Evolutionary conservation across 768 basidiomycete genomes (phyloP), one percentile per base, ranked within the genome.

Genomic region (Phaffia australis): DNA sequence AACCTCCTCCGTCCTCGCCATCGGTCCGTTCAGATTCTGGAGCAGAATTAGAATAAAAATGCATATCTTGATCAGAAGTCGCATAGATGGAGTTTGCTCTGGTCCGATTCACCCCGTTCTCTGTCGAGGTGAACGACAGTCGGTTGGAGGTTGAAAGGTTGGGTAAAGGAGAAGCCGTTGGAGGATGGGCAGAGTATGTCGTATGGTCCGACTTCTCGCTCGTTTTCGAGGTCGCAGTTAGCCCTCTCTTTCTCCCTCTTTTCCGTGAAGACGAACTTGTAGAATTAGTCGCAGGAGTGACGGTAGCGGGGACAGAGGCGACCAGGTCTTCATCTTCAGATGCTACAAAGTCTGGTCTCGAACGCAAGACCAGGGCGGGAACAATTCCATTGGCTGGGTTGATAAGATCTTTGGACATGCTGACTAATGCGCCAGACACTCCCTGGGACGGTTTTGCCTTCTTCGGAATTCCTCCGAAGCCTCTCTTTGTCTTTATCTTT

Each of bases 361-460:
- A 42, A 42, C 35, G 35, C 6, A 42, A 42, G 18, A 32, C 49
- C 16, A 11, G 15, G 46, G 30, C 25, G 6, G 19, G 50, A 5
- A 51, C 21, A 15, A 58, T 42, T 14, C 64, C 56, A n/a, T 50
- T 14, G 27, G 47, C 18, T 14, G 66, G 60, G 48, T 67, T 67
- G 55, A 67, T 56, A 29, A 67, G 60, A 25, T 67, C 66, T 48
- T 60, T 67, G 30, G 55, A 57, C 47, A 67, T 67, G 54, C 60
- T 48, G 1, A 49, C 55, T n/a, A 67, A 30, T 14, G 66, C 66
- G 9, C 54, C 60, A 0, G 66, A 60, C 49, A 67, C 63, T 2
- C 66, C 66, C 11, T 51, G n/a, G 0, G 59, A 47, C 16, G 66
- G 42, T 49, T 67, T 67, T 48, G 47, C n/a, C 25, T 30, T 32